phyloP scores from a whole-genome alignment of 2,329 filamentous ascomycete species.

The Fusarium chlamydosporum region DNA sequence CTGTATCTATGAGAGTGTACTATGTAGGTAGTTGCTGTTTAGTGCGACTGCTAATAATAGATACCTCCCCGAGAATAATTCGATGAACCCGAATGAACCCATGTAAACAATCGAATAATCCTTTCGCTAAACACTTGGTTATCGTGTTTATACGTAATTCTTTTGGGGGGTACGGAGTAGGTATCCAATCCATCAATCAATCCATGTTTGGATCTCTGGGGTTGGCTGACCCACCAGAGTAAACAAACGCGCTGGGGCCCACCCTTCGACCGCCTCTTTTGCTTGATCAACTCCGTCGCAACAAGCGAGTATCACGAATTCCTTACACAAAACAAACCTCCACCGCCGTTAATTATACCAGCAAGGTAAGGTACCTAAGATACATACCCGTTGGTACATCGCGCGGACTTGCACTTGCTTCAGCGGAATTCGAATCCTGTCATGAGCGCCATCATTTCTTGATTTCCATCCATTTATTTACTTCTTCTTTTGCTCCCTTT shows the following conservation, averaged over 20 bases:
- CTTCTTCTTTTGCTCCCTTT: constrained; percentile 11
- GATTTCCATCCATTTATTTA: constrained; percentile 15
- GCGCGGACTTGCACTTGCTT: constrained; percentile 13
- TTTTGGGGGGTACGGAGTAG: not conserved
- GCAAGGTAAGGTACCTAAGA: not conserved
- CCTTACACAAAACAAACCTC: constrained; percentile 38
- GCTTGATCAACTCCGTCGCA: constrained; percentile 22
- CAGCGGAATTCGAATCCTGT: constrained; percentile 26
- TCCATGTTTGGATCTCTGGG: constrained; percentile 42
- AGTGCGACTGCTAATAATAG: constrained; percentile 5
- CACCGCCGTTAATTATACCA: constrained; percentile 12
- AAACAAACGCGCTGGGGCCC: constrained; percentile 56
- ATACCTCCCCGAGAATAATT: not conserved
- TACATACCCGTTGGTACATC: constrained; percentile 16
- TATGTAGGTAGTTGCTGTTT: not conserved
- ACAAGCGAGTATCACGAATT: constrained; percentile 35
- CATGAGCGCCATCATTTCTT: constrained; percentile 41
- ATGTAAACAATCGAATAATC: constrained; percentile 8
- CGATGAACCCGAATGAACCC: not conserved
- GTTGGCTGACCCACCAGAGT: constrained; percentile 48
- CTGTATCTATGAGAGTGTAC: not conserved
- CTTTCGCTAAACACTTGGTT: constrained; percentile 1
- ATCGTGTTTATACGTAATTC: constrained; percentile 7
- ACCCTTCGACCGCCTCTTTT: constrained; percentile 32
- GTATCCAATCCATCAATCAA: not conserved